Percentiles rank a stretch among this genome's conserved stretches.
phyloP scores from a whole-genome alignment of 1,284 basidiomycete species.

The Ceratobasidium theobromae region DNA sequence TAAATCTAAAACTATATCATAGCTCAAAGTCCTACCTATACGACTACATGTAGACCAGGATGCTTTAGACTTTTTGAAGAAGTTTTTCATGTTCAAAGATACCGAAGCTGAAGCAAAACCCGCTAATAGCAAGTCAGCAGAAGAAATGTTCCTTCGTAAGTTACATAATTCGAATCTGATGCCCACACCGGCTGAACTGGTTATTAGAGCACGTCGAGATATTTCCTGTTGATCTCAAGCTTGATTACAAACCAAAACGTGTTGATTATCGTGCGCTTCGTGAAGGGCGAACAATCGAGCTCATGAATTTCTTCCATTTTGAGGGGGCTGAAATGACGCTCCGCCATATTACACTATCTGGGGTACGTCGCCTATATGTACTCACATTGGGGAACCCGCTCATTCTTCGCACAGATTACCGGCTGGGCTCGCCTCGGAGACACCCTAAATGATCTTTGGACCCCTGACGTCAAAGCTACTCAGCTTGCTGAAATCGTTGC shows the following conservation, averaged over 20 bases:
- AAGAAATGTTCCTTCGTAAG: slow-evolving; percentile 76
- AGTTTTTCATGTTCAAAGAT: slow-evolving; percentile 89
- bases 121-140: slow-evolving; percentile 41
- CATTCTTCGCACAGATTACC: slow-evolving; percentile 60
- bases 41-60: slow-evolving; percentile 97
- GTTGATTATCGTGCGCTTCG: slow-evolving; percentile 92
- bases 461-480: slow-evolving; percentile 97
- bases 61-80: slow-evolving; percentile 96
- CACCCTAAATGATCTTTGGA: slow-evolving; percentile 95
- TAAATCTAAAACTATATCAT: slow-evolving; percentile 15
- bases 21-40: slow-evolving; percentile 88
- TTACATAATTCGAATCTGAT: background rate
- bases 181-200: background rate
- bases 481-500: slow-evolving; percentile 96
- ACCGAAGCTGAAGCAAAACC: slow-evolving; percentile 45
- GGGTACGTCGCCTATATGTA: slow-evolving; percentile 60
- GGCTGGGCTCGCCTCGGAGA: slow-evolving; percentile 89
- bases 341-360: slow-evolving; percentile 86
- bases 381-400: background rate
- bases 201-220: slow-evolving; percentile 79
- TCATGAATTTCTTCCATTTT: slow-evolving; percentile 99
- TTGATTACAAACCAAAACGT: slow-evolving; percentile 97
- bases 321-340: slow-evolving; percentile 98
- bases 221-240: slow-evolving; percentile 86
- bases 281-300: slow-evolving; percentile 89